phyloP scores from a whole-genome alignment of 2,329 filamentous ascomycete genomes.

The Leptographium wingfieldii region DNA sequence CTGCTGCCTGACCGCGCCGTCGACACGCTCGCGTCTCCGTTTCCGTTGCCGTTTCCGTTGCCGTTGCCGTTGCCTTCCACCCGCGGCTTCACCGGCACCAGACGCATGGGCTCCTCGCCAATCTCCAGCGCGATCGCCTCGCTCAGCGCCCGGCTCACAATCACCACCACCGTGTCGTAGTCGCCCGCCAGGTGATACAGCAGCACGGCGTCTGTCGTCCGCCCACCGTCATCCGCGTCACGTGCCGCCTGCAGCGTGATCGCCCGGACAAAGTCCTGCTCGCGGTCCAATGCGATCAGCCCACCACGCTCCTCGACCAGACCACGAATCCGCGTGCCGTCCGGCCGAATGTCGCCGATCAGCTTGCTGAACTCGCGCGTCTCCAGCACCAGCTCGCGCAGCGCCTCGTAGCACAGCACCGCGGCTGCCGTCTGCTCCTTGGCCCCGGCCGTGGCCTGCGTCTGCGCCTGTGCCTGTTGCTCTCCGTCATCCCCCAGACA shows the following conservation, averaged over 20 bases:
- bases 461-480: constrained; percentile 25
- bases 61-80: constrained; percentile 33
- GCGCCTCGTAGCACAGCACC: constrained; percentile 77
- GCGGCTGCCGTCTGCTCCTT: constrained; percentile 39
- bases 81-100: constrained; percentile 70
- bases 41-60: constrained; percentile 16
- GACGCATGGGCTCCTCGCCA: constrained; percentile 63
- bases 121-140: constrained; percentile 81
- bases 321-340: constrained; percentile 75
- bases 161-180: constrained; percentile 84
- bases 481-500: constrained; percentile 78
- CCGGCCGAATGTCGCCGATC: constrained; percentile 77
- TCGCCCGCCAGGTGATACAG: constrained; percentile 91
- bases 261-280: constrained; percentile 77
- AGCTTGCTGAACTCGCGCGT: constrained; percentile 90
- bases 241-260: constrained; percentile 87
- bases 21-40: constrained; percentile 32
- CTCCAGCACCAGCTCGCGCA: constrained; percentile 91
- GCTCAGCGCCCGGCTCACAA: constrained; percentile 80
- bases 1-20: constrained; percentile 41
- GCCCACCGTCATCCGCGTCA: constrained; percentile 86
- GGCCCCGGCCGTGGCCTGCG: not conserved
- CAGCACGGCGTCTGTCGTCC: constrained; percentile 85
- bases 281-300: constrained; percentile 67
- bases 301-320: constrained; percentile 75